Conservation (phyloP, 257 asterid genomes). For the Rehmannia glutinosa region DNA sequence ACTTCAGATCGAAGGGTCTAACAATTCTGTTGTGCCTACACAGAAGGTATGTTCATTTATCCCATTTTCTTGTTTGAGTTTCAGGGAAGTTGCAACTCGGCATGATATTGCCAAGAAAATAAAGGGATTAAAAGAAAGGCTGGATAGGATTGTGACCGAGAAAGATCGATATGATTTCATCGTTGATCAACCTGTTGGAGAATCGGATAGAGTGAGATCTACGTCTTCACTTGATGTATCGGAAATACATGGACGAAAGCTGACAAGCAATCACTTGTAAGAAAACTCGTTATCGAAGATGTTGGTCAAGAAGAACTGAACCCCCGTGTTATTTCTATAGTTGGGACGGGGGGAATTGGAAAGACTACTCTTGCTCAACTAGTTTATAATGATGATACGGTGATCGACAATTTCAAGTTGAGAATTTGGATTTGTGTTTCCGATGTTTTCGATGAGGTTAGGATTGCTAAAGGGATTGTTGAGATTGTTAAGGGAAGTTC, state of each 20-base stretch:
- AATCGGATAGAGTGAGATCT: constrained; percentile 3
- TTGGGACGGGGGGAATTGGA: constrained; percentile 41
- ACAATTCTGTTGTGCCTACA: no score
- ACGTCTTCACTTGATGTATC: constrained; percentile 17
- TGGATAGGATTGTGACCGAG: no score
- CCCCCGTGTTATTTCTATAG: constrained; percentile 19
- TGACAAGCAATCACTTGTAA: constrained; percentile 21
- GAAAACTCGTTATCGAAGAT: constrained; percentile 3
- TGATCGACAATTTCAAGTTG: constrained; percentile 3
- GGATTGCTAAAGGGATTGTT: no score
- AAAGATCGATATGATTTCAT: background rate
- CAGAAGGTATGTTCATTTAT: no score
- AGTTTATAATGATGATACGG: constrained; percentile 6
- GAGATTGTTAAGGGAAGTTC: background rate
- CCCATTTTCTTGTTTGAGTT: no score
- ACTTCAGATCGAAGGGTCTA: background rate
- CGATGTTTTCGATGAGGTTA: background rate
- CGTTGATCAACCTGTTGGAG: background rate
- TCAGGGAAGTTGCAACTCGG: no score
- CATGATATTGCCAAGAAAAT: no score
- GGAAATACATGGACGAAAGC: constrained; percentile 22
- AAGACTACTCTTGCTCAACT: constrained; percentile 34
- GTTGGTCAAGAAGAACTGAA: background rate
- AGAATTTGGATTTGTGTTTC: constrained; percentile 37
- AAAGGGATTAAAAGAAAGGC: no score